Percentiles rank a stretch among this genome's conserved stretches.
Conservation (phyloP, 2,329 filamentous ascomycete species). For the Pseudogymnoascus sp. region DNA sequence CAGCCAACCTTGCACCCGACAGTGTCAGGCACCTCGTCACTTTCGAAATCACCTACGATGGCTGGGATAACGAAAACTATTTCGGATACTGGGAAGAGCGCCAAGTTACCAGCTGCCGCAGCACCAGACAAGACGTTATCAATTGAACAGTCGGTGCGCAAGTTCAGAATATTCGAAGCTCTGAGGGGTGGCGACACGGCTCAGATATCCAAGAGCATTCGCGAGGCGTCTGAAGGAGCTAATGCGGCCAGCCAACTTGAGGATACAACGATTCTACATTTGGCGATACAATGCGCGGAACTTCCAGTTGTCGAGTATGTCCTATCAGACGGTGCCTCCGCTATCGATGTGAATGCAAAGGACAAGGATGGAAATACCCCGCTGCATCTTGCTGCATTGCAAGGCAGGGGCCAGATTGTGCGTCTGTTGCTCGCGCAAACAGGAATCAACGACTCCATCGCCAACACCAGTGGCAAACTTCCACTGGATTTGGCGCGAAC, state of each 20-base stretch:
- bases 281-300: constrained; percentile 94
- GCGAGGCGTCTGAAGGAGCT: constrained; percentile 41
- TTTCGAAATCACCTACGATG: constrained; percentile 23
- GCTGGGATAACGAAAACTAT: constrained; percentile 19
- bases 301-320: constrained; percentile 88
- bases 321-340: constrained; percentile 60
- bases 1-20: constrained; percentile 21
- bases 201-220: constrained; percentile 78
- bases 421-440: constrained; percentile 74
- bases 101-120: constrained; percentile 12
- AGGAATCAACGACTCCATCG: constrained; percentile 77
- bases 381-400: constrained; percentile 74
- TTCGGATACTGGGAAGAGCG: constrained; percentile 12
- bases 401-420: constrained; percentile 74
- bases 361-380: constrained; percentile 94
- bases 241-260: constrained; percentile 42
- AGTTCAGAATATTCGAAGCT: constrained; percentile 90
- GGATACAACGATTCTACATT: constrained; percentile 83
- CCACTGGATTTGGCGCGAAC: constrained; percentile 83
- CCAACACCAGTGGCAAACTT: constrained; percentile 76
- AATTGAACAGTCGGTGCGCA: constrained; percentile 87
- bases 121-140: constrained; percentile 33
- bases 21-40: constrained; percentile 21
- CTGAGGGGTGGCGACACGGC: constrained; percentile 83
- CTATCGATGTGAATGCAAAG: constrained; percentile 75